These are phyloP conservation scores for Chaetomium cochliodes DNA, from an alignment of 495 filamentous ascomycete species.

Conservation along the genomic window DNA sequence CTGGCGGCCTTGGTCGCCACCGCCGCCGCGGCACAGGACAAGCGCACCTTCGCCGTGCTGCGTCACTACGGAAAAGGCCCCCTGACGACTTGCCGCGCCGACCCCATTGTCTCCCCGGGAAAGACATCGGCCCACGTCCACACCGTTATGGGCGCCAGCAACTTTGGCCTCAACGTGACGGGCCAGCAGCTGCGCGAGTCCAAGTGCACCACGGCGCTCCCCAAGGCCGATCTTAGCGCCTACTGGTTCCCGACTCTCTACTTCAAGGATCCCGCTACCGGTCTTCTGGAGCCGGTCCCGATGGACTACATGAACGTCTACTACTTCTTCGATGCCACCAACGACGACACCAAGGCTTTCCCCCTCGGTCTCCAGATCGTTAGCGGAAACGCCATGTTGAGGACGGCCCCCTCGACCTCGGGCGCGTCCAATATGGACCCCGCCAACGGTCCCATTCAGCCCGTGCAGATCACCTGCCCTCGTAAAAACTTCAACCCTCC, in stretches of 20 bases:
- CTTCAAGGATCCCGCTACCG: conserved; percentile 59
- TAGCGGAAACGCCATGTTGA: conserved; percentile 58
- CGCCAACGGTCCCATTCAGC: conserved; percentile 42
- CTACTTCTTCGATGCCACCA: conserved; percentile 62
- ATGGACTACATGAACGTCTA: conserved; percentile 64
- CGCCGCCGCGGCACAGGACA: conserved; percentile 36
- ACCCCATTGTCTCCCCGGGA: conserved; percentile 65
- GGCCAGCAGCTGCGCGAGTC: conserved; percentile 58
- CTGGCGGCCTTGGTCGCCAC: conserved; percentile 30
- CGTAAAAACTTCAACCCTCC: conserved; percentile 52
- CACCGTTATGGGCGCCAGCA: conserved; percentile 67
- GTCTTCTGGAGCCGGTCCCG: conserved; percentile 63
- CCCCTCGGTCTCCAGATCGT: conserved; percentile 71
- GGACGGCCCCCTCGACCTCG: conserved; percentile 38
- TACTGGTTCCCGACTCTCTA: conserved; percentile 77
- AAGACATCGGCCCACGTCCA: conserved; percentile 61
- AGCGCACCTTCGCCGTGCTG: conserved; percentile 47
- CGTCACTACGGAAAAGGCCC: conserved; percentile 46
- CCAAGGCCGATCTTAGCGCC: conserved; percentile 67
- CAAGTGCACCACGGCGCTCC: conserved; percentile 63
- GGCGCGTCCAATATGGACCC: conserved; percentile 42
- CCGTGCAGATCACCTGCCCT: conserved; percentile 48
- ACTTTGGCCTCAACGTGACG: conserved; percentile 62
- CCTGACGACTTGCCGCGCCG: conserved; percentile 58
- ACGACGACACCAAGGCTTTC: conserved; percentile 63